Evolutionary conservation across 192 early-diverging fungal genomes (phyloP).

Genomic region (Radiomyces spectabilis): DNA sequence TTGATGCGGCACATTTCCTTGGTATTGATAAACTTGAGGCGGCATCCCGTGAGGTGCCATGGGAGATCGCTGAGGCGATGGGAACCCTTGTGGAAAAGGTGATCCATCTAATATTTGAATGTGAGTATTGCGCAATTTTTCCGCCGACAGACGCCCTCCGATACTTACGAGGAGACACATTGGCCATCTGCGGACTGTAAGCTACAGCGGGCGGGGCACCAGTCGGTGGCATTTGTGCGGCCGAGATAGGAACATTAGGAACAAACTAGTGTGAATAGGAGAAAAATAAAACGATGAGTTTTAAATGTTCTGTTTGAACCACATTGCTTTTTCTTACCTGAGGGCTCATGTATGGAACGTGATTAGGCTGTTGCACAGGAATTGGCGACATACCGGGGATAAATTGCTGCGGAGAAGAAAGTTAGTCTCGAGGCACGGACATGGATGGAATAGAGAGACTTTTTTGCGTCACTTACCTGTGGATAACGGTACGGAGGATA

Average conservation of each 20-base stretch:
- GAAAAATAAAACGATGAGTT: not conserved
- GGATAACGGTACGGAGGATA: conserved; percentile 36
- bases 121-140: not conserved
- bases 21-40: conserved; percentile 44
- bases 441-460: not conserved
- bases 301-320: too few relatives aligned
- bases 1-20: conserved; percentile 13
- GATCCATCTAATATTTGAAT: conserved; percentile 23
- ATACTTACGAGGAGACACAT: conserved; percentile 36
- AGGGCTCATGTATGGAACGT: conserved; percentile 36
- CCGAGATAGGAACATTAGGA: conserved; percentile 26
- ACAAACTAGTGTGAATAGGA: conserved; percentile 23
- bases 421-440: not conserved
- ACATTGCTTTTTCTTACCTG: conserved; percentile 19
- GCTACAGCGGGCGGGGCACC: conserved; percentile 20
- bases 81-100: conserved; percentile 40
- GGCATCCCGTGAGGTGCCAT: conserved; percentile 47
- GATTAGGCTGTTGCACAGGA: conserved; percentile 35
- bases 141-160: not conserved
- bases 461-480: conserved; percentile 12
- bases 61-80: conserved; percentile 37
- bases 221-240: conserved; percentile 23
- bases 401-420: conserved; percentile 23
- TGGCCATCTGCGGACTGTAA: conserved; percentile 43
- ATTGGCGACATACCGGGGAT: conserved; percentile 39